Percentiles rank a stretch among this genome's conserved stretches.
Evolutionary conservation across 1,284 basidiomycete genomes (phyloP).

Genomic region (Leucoagaricus sp.): DNA sequence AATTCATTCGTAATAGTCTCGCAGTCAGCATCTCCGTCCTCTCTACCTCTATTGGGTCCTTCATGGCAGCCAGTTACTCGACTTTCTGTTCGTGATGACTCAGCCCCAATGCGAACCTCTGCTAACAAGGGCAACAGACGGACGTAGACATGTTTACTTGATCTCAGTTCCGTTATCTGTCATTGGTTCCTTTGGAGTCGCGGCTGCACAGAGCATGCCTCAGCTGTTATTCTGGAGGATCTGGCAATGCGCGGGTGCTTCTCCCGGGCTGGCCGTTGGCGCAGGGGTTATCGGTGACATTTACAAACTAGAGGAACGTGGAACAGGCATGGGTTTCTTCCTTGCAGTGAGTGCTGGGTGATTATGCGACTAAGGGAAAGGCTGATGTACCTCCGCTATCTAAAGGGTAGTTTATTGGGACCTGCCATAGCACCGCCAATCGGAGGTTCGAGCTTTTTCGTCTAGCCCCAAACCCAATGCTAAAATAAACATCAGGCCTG

Average conservation of each 20-base stretch:
- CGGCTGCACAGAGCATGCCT: conserved; percentile 44
- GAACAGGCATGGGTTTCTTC: conserved; percentile 63
- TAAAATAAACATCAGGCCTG: conserved; percentile 30
- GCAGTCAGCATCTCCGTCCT: conserved; percentile 36
- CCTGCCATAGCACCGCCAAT: conserved; percentile 44
- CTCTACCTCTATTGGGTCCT: conserved; percentile 30
- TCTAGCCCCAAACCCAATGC: background rate
- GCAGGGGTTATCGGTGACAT: conserved; percentile 67
- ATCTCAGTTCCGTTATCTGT: conserved; percentile 58
- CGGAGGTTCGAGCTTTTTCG: conserved; percentile 36
- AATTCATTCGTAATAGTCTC: conserved; percentile 22
- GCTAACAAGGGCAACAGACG: conserved; percentile 40
- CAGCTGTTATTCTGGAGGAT: conserved; percentile 62
- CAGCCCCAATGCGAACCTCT: background rate
- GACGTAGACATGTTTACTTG: conserved; percentile 63
- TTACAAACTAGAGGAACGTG: conserved; percentile 60
- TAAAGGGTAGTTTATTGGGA: conserved; percentile 46
- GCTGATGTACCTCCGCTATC: background rate
- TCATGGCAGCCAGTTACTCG: conserved; percentile 32
- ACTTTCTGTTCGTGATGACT: conserved; percentile 30
- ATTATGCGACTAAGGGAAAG: background rate
- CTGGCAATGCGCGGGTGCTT: conserved; percentile 62
- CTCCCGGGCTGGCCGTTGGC: conserved; percentile 56
- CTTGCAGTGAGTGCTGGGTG: conserved; percentile 44
- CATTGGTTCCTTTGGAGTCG: conserved; percentile 63